Evolutionary conservation across 768 basidiomycete genomes (phyloP).

Genomic region (Dentipellis sp.): DNA sequence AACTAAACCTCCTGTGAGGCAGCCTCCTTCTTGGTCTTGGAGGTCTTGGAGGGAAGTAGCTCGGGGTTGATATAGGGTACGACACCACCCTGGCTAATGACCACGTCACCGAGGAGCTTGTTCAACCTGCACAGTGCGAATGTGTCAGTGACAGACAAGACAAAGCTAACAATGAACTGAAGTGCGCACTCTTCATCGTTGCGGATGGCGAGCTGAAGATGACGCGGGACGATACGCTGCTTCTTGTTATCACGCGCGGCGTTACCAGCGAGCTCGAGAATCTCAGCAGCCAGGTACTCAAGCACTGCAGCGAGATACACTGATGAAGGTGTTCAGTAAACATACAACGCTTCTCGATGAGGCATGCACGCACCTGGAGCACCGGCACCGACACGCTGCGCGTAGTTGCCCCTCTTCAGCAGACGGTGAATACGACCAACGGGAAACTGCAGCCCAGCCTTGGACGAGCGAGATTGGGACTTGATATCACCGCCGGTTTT

Average conservation of each 20-base stretch:
- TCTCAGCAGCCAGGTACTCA: conserved; percentile 87
- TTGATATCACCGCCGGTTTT: conserved; percentile 35
- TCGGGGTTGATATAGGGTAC: conserved; percentile 55
- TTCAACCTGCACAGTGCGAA: conserved; percentile 38
- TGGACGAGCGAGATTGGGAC: conserved; percentile 57
- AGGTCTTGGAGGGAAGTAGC: conserved; percentile 6
- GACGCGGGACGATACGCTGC: conserved; percentile 89
- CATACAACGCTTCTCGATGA: neutral
- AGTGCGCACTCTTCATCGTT: conserved; percentile 72
- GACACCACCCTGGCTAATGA: conserved; percentile 88
- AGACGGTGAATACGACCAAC: conserved; percentile 79
- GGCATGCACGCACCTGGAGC: conserved; percentile 52
- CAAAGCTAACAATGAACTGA: neutral
- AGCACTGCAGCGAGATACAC: conserved; percentile 87
- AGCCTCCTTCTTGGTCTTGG: conserved; percentile 4
- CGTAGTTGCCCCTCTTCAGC: conserved; percentile 66
- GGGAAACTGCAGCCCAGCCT: conserved; percentile 63
- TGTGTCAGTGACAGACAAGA: neutral
- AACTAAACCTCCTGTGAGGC: conserved; percentile 5
- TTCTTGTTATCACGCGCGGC: conserved; percentile 79
- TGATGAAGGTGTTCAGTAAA: conserved; percentile 16
- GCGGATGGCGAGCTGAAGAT: conserved; percentile 84
- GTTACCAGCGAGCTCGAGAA: conserved; percentile 84
- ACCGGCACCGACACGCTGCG: conserved; percentile 73
- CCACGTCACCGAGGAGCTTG: conserved; percentile 75